phyloP scores from a whole-genome alignment of 306 rosid genomes.

The Cotoneaster glaucophyllus region DNA sequence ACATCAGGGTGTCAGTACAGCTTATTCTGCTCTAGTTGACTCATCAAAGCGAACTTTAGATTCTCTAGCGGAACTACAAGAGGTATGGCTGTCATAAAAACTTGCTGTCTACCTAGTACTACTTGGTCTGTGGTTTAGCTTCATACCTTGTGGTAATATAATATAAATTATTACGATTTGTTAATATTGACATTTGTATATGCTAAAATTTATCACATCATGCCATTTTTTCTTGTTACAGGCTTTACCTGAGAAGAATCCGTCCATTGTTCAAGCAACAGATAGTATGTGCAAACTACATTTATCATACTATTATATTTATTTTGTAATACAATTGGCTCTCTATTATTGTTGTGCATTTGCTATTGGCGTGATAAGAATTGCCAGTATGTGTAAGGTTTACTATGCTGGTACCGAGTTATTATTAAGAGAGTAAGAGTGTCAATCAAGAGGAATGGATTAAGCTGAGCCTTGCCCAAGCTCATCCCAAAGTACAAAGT shows the following conservation, averaged over 20 bases:
- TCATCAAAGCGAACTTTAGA: slow-evolving; percentile 67
- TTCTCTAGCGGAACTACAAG: slow-evolving; percentile 75
- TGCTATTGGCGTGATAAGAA: not conserved
- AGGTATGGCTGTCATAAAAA: slow-evolving; percentile 38
- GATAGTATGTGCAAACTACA: slow-evolving; percentile 35
- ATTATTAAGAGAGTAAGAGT: not conserved
- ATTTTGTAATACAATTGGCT: not conserved
- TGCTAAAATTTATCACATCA: not conserved
- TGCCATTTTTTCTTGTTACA: slow-evolving; percentile 28
- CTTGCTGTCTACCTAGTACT: not conserved
- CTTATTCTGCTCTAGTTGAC: slow-evolving; percentile 53
- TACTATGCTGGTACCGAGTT: not conserved
- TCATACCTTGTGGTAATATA: not conserved
- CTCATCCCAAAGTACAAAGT: not conserved
- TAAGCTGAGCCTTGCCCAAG: not conserved
- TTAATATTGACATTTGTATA: not conserved
- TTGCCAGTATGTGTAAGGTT: not conserved
- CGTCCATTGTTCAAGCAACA: slow-evolving; percentile 43
- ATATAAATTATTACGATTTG: not conserved
- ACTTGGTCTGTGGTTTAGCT: not conserved
- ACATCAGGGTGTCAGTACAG: slow-evolving; percentile 47
- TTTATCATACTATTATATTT: not conserved
- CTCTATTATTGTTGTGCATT: not conserved
- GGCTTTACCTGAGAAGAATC: slow-evolving; percentile 68
- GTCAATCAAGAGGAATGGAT: not conserved